Percentiles rank a stretch among this genome's conserved stretches.
Evolutionary conservation across 2,329 filamentous ascomycete genomes (phyloP).

Genomic region (Alternaria dauci): DNA sequence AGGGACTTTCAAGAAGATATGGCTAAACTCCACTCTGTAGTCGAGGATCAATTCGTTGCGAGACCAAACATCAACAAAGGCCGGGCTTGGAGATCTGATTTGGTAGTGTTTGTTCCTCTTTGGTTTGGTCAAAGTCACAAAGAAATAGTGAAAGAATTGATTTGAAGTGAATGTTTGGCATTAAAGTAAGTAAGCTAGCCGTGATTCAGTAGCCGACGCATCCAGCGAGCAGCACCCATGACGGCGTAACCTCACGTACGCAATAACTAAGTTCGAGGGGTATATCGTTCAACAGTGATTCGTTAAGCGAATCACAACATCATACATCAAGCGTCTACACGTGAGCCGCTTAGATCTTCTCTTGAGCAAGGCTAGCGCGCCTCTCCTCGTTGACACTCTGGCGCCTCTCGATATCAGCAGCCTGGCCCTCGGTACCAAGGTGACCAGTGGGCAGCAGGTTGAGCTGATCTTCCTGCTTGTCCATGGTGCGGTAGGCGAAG

Average conservation of each 20-base stretch:
- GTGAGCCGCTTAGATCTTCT: conserved; percentile 23
- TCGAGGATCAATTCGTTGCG: neutral
- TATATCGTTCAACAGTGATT: conserved; percentile 10
- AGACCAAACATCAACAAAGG: neutral
- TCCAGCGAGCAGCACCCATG: neutral
- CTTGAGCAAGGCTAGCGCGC: conserved; percentile 20
- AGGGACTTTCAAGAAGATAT: neutral
- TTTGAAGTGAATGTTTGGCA: conserved; percentile 5
- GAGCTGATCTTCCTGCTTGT: conserved; percentile 48
- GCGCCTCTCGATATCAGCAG: conserved; percentile 42
- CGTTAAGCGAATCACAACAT: neutral
- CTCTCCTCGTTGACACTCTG: conserved; percentile 27
- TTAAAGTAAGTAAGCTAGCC: conserved; percentile 6
- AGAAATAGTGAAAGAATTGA: neutral
- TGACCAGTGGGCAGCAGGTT: conserved; percentile 52
- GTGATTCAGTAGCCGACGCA: neutral
- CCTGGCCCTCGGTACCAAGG: conserved; percentile 38
- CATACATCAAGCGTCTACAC: conserved; percentile 1
- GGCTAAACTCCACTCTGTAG: neutral
- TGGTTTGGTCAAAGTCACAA: neutral
- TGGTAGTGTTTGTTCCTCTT: neutral
- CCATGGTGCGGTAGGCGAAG: conserved; percentile 43
- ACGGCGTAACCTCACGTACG: conserved; percentile 3
- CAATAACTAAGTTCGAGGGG: conserved; percentile 6
- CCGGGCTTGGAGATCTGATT: neutral